Evolutionary conservation across 257 asterid species (phyloP).

Genomic region (Buddleja alternifolia): DNA sequence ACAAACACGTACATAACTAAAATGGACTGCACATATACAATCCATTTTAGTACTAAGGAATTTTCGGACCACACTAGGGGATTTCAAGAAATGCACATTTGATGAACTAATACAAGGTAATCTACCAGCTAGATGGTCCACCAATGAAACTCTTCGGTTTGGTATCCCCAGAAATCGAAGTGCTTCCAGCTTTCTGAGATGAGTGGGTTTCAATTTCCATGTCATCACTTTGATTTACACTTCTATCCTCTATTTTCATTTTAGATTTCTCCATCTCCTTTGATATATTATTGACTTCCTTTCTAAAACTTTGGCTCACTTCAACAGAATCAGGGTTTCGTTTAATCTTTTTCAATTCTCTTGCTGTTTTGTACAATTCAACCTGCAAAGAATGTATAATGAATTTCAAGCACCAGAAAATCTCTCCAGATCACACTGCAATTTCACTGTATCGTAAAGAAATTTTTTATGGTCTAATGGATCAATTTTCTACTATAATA

Average conservation of each 20-base stretch:
- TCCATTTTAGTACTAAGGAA: background rate
- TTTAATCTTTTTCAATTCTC: slow-evolving; percentile 78
- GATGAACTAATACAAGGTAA: slow-evolving; percentile 12
- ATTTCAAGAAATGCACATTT: background rate
- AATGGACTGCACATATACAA: background rate
- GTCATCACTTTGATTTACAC: slow-evolving; percentile 41
- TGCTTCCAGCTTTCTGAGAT: slow-evolving; percentile 47
- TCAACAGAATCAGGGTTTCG: slow-evolving; percentile 59
- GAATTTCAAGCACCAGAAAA: slow-evolving; percentile 10
- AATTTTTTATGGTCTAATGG: background rate
- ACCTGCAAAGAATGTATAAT: slow-evolving; percentile 52
- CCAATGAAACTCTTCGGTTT: slow-evolving; percentile 53
- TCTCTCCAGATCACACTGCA: background rate
- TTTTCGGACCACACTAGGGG: background rate
- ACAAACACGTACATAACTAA: background rate
- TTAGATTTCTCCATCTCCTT: slow-evolving; percentile 45
- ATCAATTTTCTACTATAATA: background rate
- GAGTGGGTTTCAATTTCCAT: slow-evolving; percentile 56
- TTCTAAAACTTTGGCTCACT: slow-evolving; percentile 38
- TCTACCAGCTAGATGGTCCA: slow-evolving; percentile 78
- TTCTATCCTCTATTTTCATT: slow-evolving; percentile 41
- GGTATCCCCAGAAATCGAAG: slow-evolving; percentile 38
- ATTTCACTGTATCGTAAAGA: background rate
- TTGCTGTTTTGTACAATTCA: slow-evolving; percentile 61
- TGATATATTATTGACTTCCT: slow-evolving; percentile 36